These are phyloP conservation scores for Colletotrichum falcatum DNA, from an alignment of 2,329 filamentous ascomycete genomes.

Conservation along the genomic window DNA sequence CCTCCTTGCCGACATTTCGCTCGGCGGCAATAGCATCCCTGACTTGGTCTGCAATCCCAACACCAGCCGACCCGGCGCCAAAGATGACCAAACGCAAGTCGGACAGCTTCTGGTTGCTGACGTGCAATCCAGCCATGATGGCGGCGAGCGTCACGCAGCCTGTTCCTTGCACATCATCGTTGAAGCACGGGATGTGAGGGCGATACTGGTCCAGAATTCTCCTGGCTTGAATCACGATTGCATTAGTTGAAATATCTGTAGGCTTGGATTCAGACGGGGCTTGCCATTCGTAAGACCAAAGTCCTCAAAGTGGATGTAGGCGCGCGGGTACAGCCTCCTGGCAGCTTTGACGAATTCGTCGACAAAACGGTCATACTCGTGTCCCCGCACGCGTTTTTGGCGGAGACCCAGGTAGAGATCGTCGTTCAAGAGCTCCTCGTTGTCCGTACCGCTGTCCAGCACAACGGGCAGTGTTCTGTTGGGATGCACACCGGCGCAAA, in stretches of 20 bases:
- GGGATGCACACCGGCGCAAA: constrained; percentile 89
- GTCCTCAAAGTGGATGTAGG: constrained; percentile 91
- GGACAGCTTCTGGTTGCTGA: constrained; percentile 72
- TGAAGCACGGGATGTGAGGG: constrained; percentile 83
- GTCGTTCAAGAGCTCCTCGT: constrained; percentile 78
- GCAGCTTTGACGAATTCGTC: constrained; percentile 78
- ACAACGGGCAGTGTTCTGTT: constrained; percentile 83
- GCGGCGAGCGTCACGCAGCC: constrained; percentile 89
- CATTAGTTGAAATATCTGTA: not conserved
- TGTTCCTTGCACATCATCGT: constrained; percentile 91
- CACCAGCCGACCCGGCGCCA: constrained; percentile 84
- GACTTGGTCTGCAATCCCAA: constrained; percentile 88
- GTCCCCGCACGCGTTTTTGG: constrained; percentile 73
- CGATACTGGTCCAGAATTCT: constrained; percentile 82
- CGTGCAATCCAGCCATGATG: constrained; percentile 80
- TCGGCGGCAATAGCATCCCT: constrained; percentile 81
- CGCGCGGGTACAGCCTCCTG: constrained; percentile 77
- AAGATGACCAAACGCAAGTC: constrained; percentile 82
- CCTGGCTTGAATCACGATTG: constrained; percentile 61
- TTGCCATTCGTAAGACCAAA: constrained; percentile 80
- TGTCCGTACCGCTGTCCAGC: constrained; percentile 88
- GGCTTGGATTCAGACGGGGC: constrained; percentile 34
- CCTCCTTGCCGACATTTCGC: constrained; percentile 73
- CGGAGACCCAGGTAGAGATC: constrained; percentile 83
- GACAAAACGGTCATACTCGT: constrained; percentile 81